These are phyloP conservation scores for Penicillium sp. DNA, from an alignment of 2,329 filamentous ascomycete species.

Conservation along the genomic window DNA sequence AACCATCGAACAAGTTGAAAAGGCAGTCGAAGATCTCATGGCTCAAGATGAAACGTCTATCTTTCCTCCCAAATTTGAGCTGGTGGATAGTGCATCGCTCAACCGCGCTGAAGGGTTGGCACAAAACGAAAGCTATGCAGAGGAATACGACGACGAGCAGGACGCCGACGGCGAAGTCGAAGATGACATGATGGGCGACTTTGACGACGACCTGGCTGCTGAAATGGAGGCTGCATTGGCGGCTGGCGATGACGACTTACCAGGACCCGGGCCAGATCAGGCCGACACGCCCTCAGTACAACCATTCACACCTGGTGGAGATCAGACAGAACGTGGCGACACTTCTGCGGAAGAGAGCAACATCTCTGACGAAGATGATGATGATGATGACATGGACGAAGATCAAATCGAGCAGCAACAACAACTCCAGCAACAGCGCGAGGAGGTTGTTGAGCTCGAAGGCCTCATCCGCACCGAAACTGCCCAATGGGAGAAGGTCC, in stretches of 20 bases:
- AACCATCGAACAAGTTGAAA: constrained; percentile 82
- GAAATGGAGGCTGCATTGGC: constrained; percentile 48
- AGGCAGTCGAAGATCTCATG: constrained; percentile 73
- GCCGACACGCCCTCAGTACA: constrained; percentile 36
- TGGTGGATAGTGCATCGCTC: constrained; percentile 59
- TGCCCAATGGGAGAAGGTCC: constrained; percentile 41
- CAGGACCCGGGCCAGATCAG: constrained; percentile 25
- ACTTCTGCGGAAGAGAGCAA: constrained; percentile 47
- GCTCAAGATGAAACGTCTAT: constrained; percentile 66
- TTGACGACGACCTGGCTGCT: constrained; percentile 45
- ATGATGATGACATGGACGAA: constrained; percentile 46
- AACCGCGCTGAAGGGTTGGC: constrained; percentile 45
- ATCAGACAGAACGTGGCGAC: constrained; percentile 25
- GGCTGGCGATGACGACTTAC: constrained; percentile 38
- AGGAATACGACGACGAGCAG: constrained; percentile 50
- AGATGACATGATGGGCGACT: constrained; percentile 44
- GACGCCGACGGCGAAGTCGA: constrained; percentile 53
- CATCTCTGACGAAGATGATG: constrained; percentile 37
- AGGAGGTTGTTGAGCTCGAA: constrained; percentile 48
- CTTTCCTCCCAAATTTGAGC: constrained; percentile 62
- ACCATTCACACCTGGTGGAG: constrained; percentile 32
- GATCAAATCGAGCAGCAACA: constrained; percentile 45
- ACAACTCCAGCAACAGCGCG: constrained; percentile 46
- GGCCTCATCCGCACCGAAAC: constrained; percentile 42
- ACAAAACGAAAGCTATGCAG: constrained; percentile 52